Evolutionary conservation across 495 filamentous ascomycete species (phyloP), one percentile per base, ranked within the genome.

Genomic region (Aspergillus sclerotiicarbonarius): DNA sequence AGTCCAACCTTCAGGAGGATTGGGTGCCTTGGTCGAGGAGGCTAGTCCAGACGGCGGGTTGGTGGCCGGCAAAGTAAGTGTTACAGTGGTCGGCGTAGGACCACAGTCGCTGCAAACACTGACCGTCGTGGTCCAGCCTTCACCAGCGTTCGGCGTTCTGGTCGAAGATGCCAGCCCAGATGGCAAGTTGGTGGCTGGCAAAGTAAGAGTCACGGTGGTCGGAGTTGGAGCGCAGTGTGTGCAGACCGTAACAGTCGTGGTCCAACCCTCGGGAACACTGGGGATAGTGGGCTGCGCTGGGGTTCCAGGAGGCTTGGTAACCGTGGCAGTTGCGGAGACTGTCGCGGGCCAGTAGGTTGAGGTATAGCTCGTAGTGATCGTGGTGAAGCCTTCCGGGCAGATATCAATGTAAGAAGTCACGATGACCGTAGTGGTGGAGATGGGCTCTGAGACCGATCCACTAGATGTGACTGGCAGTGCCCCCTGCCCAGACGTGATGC

Each of bases 111-210:
- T 74, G 73, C 78, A 81, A 35, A 75, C 71, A 31, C 70, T 73
- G 8, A 72, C 76, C n/a, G 75, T 80, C 10, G 74, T 76, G 19
- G 72, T 76, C 73, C 77, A 80, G 57, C 76, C 76, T 44, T 74
- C 69, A 3, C 75, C 74, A 7, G 77, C 66, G 25, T 65, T 61
- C 0, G 59, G 55, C 2, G 64, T 67, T 2, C 6, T 31, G 25
- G 59, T 46, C 1, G 54, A 29, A 2, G 45, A 47, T 12, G 45
- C 45, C 21, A 18, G 6, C 3, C 5, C 19, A 21, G 18, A 19
- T 0, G 45, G 4, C 16, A 6, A 6, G 3, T 0, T 13, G 45
- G 45, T 25, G 29, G 75, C 76, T 45, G 75, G 61, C 21, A 47
- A 10, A 7, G 16, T 19, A 15, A 20, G 45, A 12, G 73, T 80